These are phyloP conservation scores for Sporothrix phasma DNA, from an alignment of 2,329 filamentous ascomycete species.

Conservation along the genomic window DNA sequence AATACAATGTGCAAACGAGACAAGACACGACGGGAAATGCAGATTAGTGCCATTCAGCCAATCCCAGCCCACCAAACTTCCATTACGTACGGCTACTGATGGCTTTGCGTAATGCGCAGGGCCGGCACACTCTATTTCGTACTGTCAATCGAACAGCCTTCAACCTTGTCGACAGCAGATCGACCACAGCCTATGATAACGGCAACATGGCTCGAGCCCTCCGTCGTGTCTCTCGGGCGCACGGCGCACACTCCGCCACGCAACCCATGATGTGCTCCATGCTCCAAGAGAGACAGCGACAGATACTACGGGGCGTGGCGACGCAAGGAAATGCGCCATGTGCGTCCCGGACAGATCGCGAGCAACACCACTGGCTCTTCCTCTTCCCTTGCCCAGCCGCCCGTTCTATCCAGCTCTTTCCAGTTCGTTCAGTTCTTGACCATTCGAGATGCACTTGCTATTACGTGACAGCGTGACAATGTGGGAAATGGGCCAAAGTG, in stretches of 20 bases:
- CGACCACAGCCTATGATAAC: not conserved
- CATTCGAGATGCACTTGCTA: constrained; percentile 2
- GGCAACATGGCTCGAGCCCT: not conserved
- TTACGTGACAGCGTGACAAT: not conserved
- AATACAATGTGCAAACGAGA: no score
- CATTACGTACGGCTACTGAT: constrained; percentile 13
- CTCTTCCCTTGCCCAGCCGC: not conserved
- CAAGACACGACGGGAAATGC: not conserved
- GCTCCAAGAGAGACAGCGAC: not conserved
- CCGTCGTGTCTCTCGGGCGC: not conserved
- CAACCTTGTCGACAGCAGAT: not conserved
- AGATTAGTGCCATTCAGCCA: constrained; percentile 3
- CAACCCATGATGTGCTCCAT: not conserved
- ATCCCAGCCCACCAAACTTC: constrained; percentile 6
- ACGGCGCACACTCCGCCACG: not conserved
- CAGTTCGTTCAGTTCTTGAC: not conserved
- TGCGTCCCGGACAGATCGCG: not conserved
- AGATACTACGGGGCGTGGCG: not conserved
- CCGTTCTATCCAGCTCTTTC: no score
- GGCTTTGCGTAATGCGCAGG: not conserved
- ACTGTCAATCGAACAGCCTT: not conserved
- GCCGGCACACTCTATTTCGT: not conserved
- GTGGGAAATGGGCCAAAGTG: not conserved
- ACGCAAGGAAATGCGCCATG: constrained; percentile 1
- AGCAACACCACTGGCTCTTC: not conserved